Conservation (phyloP, 176 grass and related monocot species). For the Neostapfia colusana region DNA sequence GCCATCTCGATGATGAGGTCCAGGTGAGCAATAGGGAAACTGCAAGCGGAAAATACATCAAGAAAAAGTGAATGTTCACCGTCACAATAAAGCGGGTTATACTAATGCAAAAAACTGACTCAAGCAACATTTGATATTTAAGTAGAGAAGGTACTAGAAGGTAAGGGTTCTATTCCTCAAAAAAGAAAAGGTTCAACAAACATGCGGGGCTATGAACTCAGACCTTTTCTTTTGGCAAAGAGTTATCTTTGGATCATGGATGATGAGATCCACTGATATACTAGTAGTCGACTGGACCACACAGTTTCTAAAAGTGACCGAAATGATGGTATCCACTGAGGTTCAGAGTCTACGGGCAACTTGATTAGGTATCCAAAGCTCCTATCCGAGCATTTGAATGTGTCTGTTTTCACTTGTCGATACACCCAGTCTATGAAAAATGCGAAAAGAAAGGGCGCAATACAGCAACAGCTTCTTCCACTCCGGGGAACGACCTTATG, state of each 20-base stretch:
- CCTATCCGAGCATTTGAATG: background rate
- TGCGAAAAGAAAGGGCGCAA: background rate
- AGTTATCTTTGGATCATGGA: background rate
- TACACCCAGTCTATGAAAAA: background rate
- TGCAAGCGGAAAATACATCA: conserved; percentile 22
- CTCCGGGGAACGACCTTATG: background rate
- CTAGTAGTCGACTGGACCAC: background rate
- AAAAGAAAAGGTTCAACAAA: background rate
- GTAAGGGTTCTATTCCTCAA: background rate
- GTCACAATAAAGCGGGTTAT: background rate
- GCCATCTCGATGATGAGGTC: conserved; percentile 19
- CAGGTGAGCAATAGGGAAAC: background rate
- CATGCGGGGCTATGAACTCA: background rate
- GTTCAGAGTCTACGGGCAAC: background rate
- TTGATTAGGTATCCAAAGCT: background rate
- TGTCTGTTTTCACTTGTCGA: background rate
- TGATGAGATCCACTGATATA: background rate
- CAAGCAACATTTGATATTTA: background rate
- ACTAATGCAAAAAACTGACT: background rate
- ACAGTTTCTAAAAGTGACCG: background rate
- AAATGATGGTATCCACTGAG: background rate
- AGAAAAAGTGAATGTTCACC: background rate
- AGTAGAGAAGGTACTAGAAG: background rate
- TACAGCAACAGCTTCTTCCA: background rate
- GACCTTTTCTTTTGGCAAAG: background rate